Base-by-base conservation (phyloP, 164 flowering plant genomes). In the Saururus chinensis region DNA sequence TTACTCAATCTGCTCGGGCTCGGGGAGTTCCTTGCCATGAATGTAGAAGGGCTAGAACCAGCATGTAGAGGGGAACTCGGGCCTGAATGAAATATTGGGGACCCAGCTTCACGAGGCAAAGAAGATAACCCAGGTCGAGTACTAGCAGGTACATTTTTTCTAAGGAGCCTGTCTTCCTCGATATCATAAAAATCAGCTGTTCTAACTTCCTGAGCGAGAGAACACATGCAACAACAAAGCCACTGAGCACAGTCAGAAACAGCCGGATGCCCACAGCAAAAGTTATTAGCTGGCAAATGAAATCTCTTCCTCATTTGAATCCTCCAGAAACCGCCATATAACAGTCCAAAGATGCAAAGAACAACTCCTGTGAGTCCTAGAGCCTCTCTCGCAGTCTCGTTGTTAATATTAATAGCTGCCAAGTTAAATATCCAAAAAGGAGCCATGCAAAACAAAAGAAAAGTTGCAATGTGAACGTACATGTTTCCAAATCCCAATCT, bases 291-390 rank as follows among this genome's bases (percentile, higher is more conserved):
- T 0, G 97, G 97, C 73, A 93, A 75, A 53, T 85, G 83, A 71
- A 76, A 93, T 72, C 87, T 82, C 80, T 87, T 93, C 62, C 99
- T 84, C 92, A 93, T 86, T 64, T 83, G 92, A 60, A 87, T 88
- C 75, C 99, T 88, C 99, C 99, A 93, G 66, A 88, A 90, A 16
- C 99, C 99, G 57, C 99, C 99, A 68, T 90, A 90, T 19, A 93
- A 87, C 48, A 93, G 73, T 55, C 99, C 97, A 64, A 88, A 83
- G 9, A 72, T 59, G 64, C 95, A 93, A 21, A 93, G 88, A 57
- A 84, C 66, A 57, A 88, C 35, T 30, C 97, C 98, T 16, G 84
- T 76, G 22, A 80, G n/a, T 0, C 77, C 82, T 51, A 93, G 62
- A 26, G 73, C 82, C 68, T 75, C 81, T 69, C 86, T 74, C 30